phyloP scores from a whole-genome alignment of 2,329 filamentous ascomycete species.

The Penicillium brasilianum region DNA sequence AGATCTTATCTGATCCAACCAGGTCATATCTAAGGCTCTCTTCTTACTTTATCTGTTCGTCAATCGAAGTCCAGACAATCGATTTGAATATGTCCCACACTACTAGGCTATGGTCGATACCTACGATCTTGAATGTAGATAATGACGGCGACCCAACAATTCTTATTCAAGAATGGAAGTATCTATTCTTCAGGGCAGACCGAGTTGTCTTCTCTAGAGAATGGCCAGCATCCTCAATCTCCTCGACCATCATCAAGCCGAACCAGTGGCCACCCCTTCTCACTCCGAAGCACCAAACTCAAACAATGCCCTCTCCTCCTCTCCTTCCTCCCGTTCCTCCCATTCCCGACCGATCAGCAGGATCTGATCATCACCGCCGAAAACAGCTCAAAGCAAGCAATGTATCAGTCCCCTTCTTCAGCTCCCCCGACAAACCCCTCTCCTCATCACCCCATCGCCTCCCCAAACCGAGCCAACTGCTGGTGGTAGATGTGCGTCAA shows the following conservation, averaged over 20 bases:
- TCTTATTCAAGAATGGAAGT: neutral
- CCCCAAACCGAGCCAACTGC: neutral
- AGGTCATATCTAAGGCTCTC: too few relatives aligned
- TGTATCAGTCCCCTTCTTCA: neutral
- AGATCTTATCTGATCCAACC: neutral
- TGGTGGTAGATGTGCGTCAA: too few relatives aligned
- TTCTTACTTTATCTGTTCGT: neutral
- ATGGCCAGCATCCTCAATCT: neutral
- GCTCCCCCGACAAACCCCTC: neutral
- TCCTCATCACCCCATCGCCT: neutral
- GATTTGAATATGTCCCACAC: neutral
- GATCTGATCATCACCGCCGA: neutral
- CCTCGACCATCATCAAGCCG: neutral
- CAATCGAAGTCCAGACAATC: neutral
- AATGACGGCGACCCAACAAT: neutral
- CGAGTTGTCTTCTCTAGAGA: neutral
- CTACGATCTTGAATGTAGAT: neutral
- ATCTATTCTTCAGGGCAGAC: neutral
- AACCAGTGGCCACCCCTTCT: neutral
- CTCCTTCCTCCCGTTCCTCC: neutral
- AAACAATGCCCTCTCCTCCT: too few relatives aligned
- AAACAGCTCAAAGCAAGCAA: neutral
- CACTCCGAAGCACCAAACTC: too few relatives aligned
- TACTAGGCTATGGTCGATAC: neutral
- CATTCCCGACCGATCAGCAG: too few relatives aligned